Base-by-base conservation (phyloP, 306 rosid species). In the Medicago lupulina region DNA sequence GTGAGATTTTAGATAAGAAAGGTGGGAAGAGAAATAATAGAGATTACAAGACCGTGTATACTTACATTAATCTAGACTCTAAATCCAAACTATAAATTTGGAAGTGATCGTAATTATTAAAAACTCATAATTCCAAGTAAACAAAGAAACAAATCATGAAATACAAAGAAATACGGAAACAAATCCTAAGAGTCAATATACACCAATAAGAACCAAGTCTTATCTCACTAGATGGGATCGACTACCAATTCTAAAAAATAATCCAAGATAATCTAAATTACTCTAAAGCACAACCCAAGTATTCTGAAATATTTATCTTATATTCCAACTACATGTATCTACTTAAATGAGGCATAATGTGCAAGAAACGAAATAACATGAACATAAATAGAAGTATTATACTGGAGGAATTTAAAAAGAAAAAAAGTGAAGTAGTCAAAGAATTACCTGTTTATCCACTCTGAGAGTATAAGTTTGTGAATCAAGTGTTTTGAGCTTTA, bases 371-470 rank as follows among this genome's bases (percentile, higher is more conserved):
- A 57, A 74, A 66, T n/a, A 43, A 71, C 36, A 44, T 16, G 74
- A 62, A 64, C 38, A 55, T 40, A 64, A 71, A 71, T 28, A 9
- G 39, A 19, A 38, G 43, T 61, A 59, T 18, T 11, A 43, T 38
- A 64, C 25, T 38, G n/a, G 54, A 54, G 59, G 58, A 73, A 80
- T 54, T 50, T 65, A 40, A 2, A 43, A 55, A 68, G 17, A 53
- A 67, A 7, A 34, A 8, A 44, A 47, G 19, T 12, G 19, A 71
- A 44, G 12, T 3, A 25, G 62, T 21, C 70, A 34, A 72, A 76
- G 76, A 46, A 54, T 64, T 50, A 94, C 99, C 97, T 96, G 96
- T 51, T 92, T 96, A 88, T 96, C 99, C 83, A 96, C 99, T 88
- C 85, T 89, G 74, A 96, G 87, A 81, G 97, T 89, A 86, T 92